Conservation (phyloP, 148 eudicot species). For the Mesembryanthemum crystallinum region DNA sequence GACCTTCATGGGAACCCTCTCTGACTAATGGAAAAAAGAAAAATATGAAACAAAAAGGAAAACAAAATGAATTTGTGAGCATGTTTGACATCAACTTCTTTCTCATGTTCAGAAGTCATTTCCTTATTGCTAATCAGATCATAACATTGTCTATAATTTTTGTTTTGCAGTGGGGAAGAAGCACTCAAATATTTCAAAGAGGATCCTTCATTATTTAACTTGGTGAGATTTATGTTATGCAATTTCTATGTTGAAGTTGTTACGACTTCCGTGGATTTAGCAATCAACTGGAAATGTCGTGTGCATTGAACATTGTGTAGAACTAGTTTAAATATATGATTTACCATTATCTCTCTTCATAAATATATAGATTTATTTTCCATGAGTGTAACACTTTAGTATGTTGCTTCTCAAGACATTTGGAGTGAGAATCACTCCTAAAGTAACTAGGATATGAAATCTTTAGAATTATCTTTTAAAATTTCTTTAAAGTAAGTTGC, state of each 20-base stretch:
- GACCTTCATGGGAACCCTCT: not conserved
- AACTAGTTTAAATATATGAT: too few relatives aligned
- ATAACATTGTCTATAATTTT: not conserved
- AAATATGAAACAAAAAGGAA: not conserved
- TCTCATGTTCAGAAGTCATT: not conserved
- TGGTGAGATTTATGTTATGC: conserved; percentile 41
- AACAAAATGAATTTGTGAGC: not conserved
- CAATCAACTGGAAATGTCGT: not conserved
- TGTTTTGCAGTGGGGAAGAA: conserved; percentile 65
- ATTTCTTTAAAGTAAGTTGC: too few relatives aligned
- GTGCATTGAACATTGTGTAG: too few relatives aligned
- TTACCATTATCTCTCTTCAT: too few relatives aligned
- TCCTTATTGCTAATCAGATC: not conserved
- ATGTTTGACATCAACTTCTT: not conserved
- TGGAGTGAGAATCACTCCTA: too few relatives aligned
- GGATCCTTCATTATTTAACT: conserved; percentile 65
- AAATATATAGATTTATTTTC: too few relatives aligned
- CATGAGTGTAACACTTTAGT: too few relatives aligned
- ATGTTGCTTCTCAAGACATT: too few relatives aligned
- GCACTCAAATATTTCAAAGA: conserved; percentile 79
- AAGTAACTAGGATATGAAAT: too few relatives aligned
- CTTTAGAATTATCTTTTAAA: too few relatives aligned
- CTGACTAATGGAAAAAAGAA: not conserved
- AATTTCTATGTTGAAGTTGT: not conserved
- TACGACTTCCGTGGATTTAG: not conserved